phyloP scores from a whole-genome alignment of 495 filamentous ascomycete genomes.

The Alectoria sarmentosa region DNA sequence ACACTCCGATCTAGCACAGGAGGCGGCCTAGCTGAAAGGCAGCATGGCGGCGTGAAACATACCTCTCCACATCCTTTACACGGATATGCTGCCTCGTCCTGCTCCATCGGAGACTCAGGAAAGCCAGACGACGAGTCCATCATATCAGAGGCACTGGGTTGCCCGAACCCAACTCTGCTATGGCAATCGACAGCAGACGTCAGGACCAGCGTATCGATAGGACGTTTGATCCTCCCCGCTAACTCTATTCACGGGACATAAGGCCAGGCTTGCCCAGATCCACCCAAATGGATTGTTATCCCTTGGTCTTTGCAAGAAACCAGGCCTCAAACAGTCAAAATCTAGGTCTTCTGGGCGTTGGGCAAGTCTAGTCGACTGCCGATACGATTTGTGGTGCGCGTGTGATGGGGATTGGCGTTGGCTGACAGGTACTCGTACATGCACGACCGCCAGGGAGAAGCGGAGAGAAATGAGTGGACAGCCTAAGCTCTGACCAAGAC shows the following conservation, averaged over 20 bases:
- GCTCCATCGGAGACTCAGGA: constrained; percentile 76
- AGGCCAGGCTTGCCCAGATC: constrained; percentile 20
- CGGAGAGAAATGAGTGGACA: constrained; percentile 26
- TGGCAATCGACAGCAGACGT: constrained; percentile 19
- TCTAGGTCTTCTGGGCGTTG: constrained; percentile 11
- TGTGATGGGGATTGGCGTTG: constrained; percentile 18
- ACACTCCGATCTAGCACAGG: constrained; percentile 14
- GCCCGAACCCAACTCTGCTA: constrained; percentile 19
- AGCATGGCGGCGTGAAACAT: constrained; percentile 29
- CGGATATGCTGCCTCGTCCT: constrained; percentile 79
- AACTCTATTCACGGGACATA: constrained; percentile 23
- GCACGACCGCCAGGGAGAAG: constrained; percentile 29
- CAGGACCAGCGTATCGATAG: constrained; percentile 25
- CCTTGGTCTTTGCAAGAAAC: constrained; percentile 10
- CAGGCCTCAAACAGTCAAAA: constrained; percentile 7
- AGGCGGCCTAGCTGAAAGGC: constrained; percentile 20
- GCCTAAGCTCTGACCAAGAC: constrained; percentile 22
- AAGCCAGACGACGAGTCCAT: constrained; percentile 58
- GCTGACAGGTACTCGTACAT: constrained; percentile 19
- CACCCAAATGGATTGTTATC: constrained; percentile 12
- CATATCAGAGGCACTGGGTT: constrained; percentile 14
- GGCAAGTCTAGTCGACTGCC: constrained; percentile 18
- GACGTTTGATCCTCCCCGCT: constrained; percentile 23
- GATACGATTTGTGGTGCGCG: constrained; percentile 18
- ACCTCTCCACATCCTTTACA: constrained; percentile 99